phyloP scores from a whole-genome alignment of 805 yeast species.

The Ogataea polymorpha region DNA sequence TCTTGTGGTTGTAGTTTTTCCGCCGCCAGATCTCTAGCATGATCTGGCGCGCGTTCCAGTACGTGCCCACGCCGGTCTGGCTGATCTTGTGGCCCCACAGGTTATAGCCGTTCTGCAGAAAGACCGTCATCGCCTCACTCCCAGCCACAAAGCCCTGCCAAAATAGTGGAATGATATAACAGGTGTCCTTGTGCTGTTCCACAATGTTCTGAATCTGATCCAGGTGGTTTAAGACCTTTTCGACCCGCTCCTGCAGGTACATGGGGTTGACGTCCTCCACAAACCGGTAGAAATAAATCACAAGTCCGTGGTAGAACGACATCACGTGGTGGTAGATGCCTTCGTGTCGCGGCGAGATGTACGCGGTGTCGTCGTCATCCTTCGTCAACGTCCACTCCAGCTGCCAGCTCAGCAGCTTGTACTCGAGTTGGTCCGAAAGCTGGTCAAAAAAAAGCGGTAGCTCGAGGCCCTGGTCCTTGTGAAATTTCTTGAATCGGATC shows the following conservation, averaged over 20 bases:
- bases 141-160: constrained; percentile 93
- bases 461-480: constrained; percentile 33
- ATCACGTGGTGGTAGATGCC: constrained; percentile 77
- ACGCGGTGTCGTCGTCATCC: constrained; percentile 33
- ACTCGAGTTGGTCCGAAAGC: constrained; percentile 41
- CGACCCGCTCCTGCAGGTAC: constrained; percentile 60
- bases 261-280: constrained; percentile 53
- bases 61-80: constrained; percentile 65
- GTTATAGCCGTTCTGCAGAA: constrained; percentile 62
- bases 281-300: constrained; percentile 68
- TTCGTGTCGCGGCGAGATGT: constrained; percentile 56
- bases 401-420: constrained; percentile 59
- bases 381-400: constrained; percentile 64
- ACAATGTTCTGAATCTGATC: constrained; percentile 59
- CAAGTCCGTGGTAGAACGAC: constrained; percentile 71
- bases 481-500: constrained; percentile 58
- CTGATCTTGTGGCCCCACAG: constrained; percentile 70
- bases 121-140: constrained; percentile 62
- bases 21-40: constrained; percentile 86
- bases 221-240: constrained; percentile 58
- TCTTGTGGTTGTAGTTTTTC: constrained; percentile 52
- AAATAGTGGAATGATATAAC: constrained; percentile 66
- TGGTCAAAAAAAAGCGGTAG: constrained; percentile 36
- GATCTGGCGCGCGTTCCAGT: constrained; percentile 82
- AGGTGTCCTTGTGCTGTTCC: constrained; percentile 44